Base-by-base conservation (phyloP, 805 yeast genomes). In the Cyberlindnera xishuangbannaensis region DNA sequence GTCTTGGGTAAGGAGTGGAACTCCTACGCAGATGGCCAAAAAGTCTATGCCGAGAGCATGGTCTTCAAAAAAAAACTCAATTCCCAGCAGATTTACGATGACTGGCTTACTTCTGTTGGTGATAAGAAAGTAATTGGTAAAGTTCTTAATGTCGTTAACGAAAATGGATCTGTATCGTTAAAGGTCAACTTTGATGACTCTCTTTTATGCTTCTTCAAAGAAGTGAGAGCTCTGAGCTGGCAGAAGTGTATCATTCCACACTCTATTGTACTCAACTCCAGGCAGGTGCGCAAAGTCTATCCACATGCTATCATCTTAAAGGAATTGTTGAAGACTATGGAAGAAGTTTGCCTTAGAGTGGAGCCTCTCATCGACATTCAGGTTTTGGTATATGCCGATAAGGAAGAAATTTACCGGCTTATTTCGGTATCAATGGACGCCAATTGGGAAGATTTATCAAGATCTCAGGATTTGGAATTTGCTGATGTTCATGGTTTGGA, bases 1-100 rank as follows among this genome's bases (percentile, higher is more conserved):
- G 64, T 79, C 4, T 56, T 81, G 7, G 83, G 87, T 0, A 49
- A 62, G 13, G 74, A 75, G 7, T 81, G 88, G 88, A 58, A 54
- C 15, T 57, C 64, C 8, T 75, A 73, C 37, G 70, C 78, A 3
- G 86, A 78, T 33, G 96, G 95, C 0, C 69, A 67, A 33, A 72
- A 69, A 40, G 69, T 90, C 1, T 61, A 69, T 9, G 53, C 61
- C 2, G 83, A 75, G 39, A 64, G 73, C 16, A 44, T 52, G 3
- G 54, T 61, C 0, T 61, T 83, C 30, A 47, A 62, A n/a, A 55
- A 61, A 16, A 71, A 67, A 30, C 54, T 77, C 9, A 62, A 78
- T 30, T 50, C 74, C 0, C 55, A 65, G 18, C 39, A 34, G 0
- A 44, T 70, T 0, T 69, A 67, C 31, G 55, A 62, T 0, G 48